A percentile compares a stretch with the other conserved stretches of the same genome.
These are phyloP conservation scores for Eremothecium cymbalariae DNA, from an alignment of 1,139 yeast species.

Conservation along the genomic window DNA sequence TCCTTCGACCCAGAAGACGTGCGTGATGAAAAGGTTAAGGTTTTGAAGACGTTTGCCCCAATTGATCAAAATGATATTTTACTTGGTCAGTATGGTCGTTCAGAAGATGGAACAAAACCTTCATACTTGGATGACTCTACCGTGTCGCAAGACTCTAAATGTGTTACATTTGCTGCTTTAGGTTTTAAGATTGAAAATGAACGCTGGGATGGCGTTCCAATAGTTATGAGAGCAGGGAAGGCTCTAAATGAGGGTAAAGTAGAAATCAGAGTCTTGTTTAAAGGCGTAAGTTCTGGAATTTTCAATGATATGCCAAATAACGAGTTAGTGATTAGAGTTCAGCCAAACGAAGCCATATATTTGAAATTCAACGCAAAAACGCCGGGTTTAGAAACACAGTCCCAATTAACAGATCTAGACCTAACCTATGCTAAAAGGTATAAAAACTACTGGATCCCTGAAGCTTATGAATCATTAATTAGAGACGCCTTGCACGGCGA, in stretches of 20 bases:
- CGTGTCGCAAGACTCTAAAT: constrained; percentile 72
- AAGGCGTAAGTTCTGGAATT: constrained; percentile 75
- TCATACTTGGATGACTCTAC: constrained; percentile 89
- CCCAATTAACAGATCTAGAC: constrained; percentile 83
- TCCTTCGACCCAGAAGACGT: constrained; percentile 86
- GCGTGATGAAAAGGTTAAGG: constrained; percentile 93
- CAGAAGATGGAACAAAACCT: constrained; percentile 83
- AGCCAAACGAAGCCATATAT: constrained; percentile 91
- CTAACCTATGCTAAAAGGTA: constrained; percentile 77
- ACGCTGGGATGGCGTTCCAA: constrained; percentile 98
- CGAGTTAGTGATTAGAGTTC: constrained; percentile 87
- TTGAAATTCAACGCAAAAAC: constrained; percentile 85
- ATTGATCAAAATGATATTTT: constrained; percentile 60
- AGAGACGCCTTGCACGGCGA: constrained; percentile 87
- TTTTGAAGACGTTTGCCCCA: constrained; percentile 70
- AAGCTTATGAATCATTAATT: constrained; percentile 92
- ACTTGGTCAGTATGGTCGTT: constrained; percentile 79
- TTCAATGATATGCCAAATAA: constrained; percentile 78
- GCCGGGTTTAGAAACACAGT: constrained; percentile 80
- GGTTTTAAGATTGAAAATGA: constrained; percentile 74
- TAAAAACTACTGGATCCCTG: constrained; percentile 89
- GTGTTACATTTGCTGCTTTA: constrained; percentile 89
- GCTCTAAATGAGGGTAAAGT: constrained; percentile 89
- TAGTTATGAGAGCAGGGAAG: constrained; percentile 93
- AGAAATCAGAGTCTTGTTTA: constrained; percentile 89